These are phyloP conservation scores for Platanus orientalis DNA, from an alignment of 164 flowering plant genomes.

Conservation along the genomic window DNA sequence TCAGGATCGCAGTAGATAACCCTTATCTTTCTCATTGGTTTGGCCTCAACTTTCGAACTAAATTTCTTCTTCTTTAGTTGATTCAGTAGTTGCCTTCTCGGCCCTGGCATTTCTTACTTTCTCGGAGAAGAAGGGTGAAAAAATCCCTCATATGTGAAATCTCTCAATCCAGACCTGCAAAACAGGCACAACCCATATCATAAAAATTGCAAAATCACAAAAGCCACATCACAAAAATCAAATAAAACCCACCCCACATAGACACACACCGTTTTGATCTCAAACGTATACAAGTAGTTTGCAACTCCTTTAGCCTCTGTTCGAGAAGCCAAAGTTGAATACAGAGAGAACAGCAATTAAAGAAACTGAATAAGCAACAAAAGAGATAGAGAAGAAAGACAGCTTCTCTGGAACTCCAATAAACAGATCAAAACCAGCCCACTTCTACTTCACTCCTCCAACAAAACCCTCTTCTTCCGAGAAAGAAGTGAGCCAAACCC, in stretches of 20 bases:
- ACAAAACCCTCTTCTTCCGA: neutral
- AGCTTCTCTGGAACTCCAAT: constrained; percentile 55
- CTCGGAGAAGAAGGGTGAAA: neutral
- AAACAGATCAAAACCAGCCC: constrained; percentile 52
- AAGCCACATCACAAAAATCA: constrained; percentile 21
- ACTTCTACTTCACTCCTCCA: constrained; percentile 36
- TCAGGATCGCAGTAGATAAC: constrained; percentile 67
- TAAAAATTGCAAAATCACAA: constrained; percentile 74
- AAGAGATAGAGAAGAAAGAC: constrained; percentile 16
- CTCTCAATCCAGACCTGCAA: too few relatives aligned
- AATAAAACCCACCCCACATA: neutral
- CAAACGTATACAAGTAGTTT: constrained; percentile 79
- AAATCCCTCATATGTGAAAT: constrained; percentile 39
- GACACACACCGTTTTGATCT: constrained; percentile 60
- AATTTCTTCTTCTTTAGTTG: constrained; percentile 21
- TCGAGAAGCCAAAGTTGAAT: constrained; percentile 41
- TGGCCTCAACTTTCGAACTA: neutral
- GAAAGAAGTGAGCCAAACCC: constrained; percentile 19
- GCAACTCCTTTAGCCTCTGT: constrained; percentile 18
- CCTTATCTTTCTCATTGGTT: constrained; percentile 45
- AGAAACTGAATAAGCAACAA: neutral
- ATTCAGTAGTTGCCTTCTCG: constrained; percentile 19
- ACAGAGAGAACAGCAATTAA: constrained; percentile 20
- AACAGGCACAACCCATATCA: too few relatives aligned
- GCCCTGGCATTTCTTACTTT: constrained; percentile 31